phyloP scores from a whole-genome alignment of 371 early-diverging fungal species.

The Haplosporangium sp. region DNA sequence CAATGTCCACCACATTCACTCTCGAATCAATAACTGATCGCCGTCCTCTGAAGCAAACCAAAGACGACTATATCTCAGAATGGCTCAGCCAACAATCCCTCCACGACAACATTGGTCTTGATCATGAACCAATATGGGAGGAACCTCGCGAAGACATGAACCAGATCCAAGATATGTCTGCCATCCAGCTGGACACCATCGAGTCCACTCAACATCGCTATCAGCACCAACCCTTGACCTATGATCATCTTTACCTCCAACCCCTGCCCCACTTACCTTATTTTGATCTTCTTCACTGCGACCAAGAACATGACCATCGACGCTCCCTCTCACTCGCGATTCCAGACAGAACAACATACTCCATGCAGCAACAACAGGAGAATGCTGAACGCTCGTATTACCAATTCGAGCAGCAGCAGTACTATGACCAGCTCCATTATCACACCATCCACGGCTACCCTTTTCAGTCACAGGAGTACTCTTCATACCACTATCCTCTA shows the following conservation, averaged over 20 bases:
- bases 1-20: neutral
- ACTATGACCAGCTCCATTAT: neutral
- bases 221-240: neutral
- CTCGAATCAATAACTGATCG: neutral
- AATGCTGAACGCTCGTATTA: neutral
- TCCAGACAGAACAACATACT: neutral
- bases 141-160: neutral
- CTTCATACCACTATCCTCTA: neutral
- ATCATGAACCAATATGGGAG: neutral
- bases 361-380: neutral
- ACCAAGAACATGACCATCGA: slow-evolving; percentile 1
- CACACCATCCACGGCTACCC: neutral
- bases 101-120: neutral
- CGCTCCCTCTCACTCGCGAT: slow-evolving; percentile 15
- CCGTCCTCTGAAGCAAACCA: slow-evolving; percentile 1
- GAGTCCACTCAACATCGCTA: neutral
- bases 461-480: too few species aligned
- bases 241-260: neutral
- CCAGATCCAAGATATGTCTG: slow-evolving; percentile 4
- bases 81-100: slow-evolving; percentile 20
- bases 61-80: slow-evolving; percentile 15
- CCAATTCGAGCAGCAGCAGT: slow-evolving; percentile 3
- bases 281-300: neutral
- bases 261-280: neutral
- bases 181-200: neutral